Base-by-base conservation (phyloP, 1,139 yeast species). In the Kodamaea derodonti region DNA sequence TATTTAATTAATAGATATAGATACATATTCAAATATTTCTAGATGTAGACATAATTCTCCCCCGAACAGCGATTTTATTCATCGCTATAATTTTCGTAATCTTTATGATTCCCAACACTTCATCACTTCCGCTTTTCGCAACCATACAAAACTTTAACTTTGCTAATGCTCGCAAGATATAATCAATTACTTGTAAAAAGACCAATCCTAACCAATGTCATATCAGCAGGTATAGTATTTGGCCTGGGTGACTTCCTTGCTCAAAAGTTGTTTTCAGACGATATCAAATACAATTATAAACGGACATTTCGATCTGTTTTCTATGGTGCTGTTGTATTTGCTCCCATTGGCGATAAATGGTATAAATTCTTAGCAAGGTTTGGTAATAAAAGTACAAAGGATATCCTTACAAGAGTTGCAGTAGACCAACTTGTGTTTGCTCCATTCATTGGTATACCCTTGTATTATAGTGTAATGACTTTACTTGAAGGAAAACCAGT, bases 341-440 rank as follows among this genome's bases (percentile, higher is more conserved):
- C 72, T 1, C 74, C 74, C 2, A 41, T 69, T 16, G 75, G 65
- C 4, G 66, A 60, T 37, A 59, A 49, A 35, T 69, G 75, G 74
- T 68, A 65, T 47, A 58, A 55, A 38, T 33, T 58, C 7, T 43
- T 69, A 16, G 52, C 56, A 14, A 18, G 10, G 20, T 16, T 24
- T n/a, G 37, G 37, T 18, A 31, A 14, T 23, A 14, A 18, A 9
- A 4, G 25, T 18, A 9, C 14, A 12, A 9, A 30, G 32, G 42
- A 34, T 54, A 62, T 43, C 11, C 12, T 35, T 7, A 30, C 69
- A 2, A 59, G 85, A 34, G 88, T 84, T 11, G 72, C 72, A 0
- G 69, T 72, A 4, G 97, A 88, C 57, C 97, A 88, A 53, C 52
- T 78, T 22, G 43, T 69, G 1, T 87, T 86, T 70, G 87, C 95